A percentile compares a stretch with the other conserved stretches of the same genome.
phyloP scores from a whole-genome alignment of 192 early-diverging fungal species.

The Diversispora epigaea region DNA sequence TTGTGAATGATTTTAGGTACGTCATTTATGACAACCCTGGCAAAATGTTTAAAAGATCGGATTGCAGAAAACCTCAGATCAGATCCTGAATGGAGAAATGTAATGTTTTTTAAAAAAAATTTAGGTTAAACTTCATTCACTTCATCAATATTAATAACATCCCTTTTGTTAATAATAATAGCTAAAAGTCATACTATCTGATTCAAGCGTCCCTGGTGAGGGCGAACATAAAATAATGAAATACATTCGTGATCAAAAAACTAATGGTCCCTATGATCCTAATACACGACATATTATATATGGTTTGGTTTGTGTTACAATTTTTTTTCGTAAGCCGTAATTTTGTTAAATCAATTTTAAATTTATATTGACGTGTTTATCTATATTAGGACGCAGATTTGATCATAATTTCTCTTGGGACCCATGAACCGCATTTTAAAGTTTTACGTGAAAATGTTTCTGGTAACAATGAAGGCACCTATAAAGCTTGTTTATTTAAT shows the following conservation, averaged over 20 bases:
- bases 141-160: not conserved
- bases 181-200: conserved; percentile 87
- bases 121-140: not conserved
- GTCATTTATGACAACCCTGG: conserved; percentile 91
- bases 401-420: conserved; percentile 94
- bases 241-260: conserved; percentile 81
- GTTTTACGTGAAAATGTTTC: conserved; percentile 94
- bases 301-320: conserved; percentile 57
- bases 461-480: conserved; percentile 58
- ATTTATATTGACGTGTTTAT: conserved; percentile 2
- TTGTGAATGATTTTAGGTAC: conserved; percentile 54
- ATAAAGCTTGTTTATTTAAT: too few species aligned
- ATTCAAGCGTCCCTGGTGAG: conserved; percentile 96
- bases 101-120: conserved; percentile 33
- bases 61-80: conserved; percentile 82
- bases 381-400: conserved; percentile 84
- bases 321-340: too few species aligned
- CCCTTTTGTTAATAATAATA: conserved; percentile 18
- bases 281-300: conserved; percentile 94
- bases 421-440: conserved; percentile 96
- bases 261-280: conserved; percentile 77
- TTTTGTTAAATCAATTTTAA: not conserved
- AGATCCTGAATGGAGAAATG: conserved; percentile 82
- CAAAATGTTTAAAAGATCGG: conserved; percentile 83
- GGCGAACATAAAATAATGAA: conserved; percentile 99